These are phyloP conservation scores for Hortiboletus campestris DNA, from an alignment of 768 basidiomycete genomes.

Conservation along the genomic window DNA sequence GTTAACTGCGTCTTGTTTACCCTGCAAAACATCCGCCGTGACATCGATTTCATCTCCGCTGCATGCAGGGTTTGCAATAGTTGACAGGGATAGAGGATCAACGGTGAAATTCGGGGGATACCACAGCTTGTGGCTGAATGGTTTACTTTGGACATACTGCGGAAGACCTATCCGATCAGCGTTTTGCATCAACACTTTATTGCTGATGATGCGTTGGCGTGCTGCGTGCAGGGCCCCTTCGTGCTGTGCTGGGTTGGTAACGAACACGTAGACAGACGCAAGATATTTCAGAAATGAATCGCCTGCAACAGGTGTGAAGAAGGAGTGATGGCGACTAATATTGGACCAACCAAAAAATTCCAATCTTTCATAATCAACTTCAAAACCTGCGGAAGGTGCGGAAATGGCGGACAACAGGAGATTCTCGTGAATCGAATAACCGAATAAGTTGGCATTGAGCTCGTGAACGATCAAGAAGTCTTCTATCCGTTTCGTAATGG, in stretches of 20 bases:
- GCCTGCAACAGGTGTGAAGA: conserved; percentile 37
- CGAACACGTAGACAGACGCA: conserved; percentile 71
- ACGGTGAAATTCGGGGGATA: conserved; percentile 46
- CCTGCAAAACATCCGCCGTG: conserved; percentile 5
- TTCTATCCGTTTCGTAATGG: conserved; percentile 69
- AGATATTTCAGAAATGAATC: conserved; percentile 85
- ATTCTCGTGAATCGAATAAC: conserved; percentile 57
- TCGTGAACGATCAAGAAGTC: conserved; percentile 75
- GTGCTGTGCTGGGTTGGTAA: conserved; percentile 57
- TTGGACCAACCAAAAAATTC: conserved; percentile 77
- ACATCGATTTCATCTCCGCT: conserved; percentile 33
- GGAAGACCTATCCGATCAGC: conserved; percentile 62
- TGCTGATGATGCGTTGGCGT: conserved; percentile 72
- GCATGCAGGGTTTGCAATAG: conserved; percentile 18
- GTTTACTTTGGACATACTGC: conserved; percentile 68
- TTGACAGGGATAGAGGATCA: conserved; percentile 21
- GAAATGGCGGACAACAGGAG: conserved; percentile 66
- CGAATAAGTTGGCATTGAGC: conserved; percentile 67
- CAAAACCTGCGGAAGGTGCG: conserved; percentile 65
- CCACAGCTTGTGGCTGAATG: conserved; percentile 69
- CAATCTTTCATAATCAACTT: conserved; percentile 79
- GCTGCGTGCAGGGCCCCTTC: conserved; percentile 69
- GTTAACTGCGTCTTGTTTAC: conserved; percentile 10
- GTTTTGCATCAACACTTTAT: conserved; percentile 58
- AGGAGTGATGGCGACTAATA: conserved; percentile 3